These are phyloP conservation scores for Torulaspora franciscae DNA, from an alignment of 805 yeast species.

Conservation along the genomic window DNA sequence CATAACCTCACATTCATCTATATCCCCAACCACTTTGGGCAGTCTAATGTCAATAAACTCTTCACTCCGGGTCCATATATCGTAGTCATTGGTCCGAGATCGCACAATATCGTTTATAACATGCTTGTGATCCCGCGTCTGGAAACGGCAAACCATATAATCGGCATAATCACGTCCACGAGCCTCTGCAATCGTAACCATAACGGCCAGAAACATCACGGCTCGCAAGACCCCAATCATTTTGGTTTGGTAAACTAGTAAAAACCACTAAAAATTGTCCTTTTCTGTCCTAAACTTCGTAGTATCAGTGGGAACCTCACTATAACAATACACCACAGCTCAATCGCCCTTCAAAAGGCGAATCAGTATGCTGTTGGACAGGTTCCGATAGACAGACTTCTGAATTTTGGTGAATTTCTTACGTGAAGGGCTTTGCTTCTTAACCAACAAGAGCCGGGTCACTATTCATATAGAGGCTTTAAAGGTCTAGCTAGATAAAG, in stretches of 20 bases:
- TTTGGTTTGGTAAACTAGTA: background rate
- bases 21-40: conserved; percentile 12
- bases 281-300: background rate
- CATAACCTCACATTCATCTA: conserved; percentile 38
- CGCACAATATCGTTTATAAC: conserved; percentile 12
- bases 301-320: background rate
- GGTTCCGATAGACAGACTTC: background rate
- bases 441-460: background rate
- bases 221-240: conserved; percentile 4
- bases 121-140: conserved; percentile 9
- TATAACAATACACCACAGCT: background rate
- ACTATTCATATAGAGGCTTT: background rate
- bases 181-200: background rate
- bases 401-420: background rate
- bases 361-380: background rate
- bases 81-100: conserved; percentile 21
- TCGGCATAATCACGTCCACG: conserved; percentile 16
- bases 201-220: conserved; percentile 2
- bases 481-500: background rate
- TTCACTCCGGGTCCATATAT: conserved; percentile 48
- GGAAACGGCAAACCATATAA: conserved; percentile 26
- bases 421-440: conserved; percentile 1
- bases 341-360: background rate
- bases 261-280: background rate
- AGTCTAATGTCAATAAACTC: conserved; percentile 46